Evolutionary conservation across 495 filamentous ascomycete species (phyloP).

Genomic region (Aspergillus nidulans): DNA sequence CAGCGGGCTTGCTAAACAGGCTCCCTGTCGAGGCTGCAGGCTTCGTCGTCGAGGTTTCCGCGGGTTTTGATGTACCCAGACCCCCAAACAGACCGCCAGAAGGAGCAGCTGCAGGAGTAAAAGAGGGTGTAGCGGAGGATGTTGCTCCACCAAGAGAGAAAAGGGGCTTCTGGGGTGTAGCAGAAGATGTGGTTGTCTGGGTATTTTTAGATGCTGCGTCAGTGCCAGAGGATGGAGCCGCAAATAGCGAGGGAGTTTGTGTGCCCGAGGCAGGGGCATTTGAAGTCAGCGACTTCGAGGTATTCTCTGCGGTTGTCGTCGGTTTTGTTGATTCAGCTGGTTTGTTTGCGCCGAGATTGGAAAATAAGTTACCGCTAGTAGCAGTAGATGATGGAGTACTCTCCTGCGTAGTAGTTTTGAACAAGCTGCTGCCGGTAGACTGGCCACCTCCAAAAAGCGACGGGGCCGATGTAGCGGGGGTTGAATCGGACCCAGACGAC

Average conservation of each 20-base stretch:
- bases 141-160: slow-evolving; percentile 37
- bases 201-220: slow-evolving; percentile 27
- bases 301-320: slow-evolving; percentile 22
- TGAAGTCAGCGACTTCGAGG: slow-evolving; percentile 30
- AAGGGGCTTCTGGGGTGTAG: slow-evolving; percentile 38
- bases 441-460: slow-evolving; percentile 23
- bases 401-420: slow-evolving; percentile 24
- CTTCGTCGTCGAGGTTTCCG: slow-evolving; percentile 28
- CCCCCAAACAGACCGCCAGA: slow-evolving; percentile 34
- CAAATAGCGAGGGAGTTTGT: slow-evolving; percentile 37
- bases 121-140: slow-evolving; percentile 33
- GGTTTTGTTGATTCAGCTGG: slow-evolving; percentile 40
- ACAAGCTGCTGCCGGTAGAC: slow-evolving; percentile 30
- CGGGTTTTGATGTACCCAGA: slow-evolving; percentile 31
- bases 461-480: slow-evolving; percentile 22
- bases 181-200: slow-evolving; percentile 27
- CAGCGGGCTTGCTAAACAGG: slow-evolving; percentile 28
- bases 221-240: slow-evolving; percentile 25
- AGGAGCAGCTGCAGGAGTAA: slow-evolving; percentile 36
- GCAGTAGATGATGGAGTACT: slow-evolving; percentile 20
- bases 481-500: slow-evolving; percentile 15
- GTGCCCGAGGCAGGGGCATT: slow-evolving; percentile 18
- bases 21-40: slow-evolving; percentile 21
- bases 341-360: slow-evolving; percentile 29
- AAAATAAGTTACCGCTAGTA: slow-evolving; percentile 36